A percentile compares a stretch with the other conserved stretches of the same genome.
Conservation (phyloP, 2,329 filamentous ascomycete genomes). For the Sporothrix dimorphospora region DNA sequence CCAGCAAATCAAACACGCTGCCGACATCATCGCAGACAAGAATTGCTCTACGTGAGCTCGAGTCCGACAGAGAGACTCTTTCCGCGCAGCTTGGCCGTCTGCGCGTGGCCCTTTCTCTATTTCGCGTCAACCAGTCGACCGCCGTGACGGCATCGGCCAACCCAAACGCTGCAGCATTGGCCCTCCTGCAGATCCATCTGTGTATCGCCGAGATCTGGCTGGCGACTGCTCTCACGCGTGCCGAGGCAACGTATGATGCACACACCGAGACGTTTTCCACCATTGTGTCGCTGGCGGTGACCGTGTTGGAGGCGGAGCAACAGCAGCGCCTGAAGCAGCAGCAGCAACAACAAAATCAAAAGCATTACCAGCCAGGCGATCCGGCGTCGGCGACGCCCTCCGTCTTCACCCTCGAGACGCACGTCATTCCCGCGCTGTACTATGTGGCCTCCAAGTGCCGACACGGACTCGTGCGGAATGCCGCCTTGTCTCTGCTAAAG, state of each 20-base stretch:
- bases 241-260: neutral
- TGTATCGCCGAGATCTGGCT: conserved; percentile 42
- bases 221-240: conserved; percentile 39
- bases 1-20: neutral
- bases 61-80: neutral
- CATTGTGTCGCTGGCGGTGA: neutral
- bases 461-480: conserved; percentile 31
- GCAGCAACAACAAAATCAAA: neutral
- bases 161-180: neutral
- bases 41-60: neutral
- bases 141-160: neutral
- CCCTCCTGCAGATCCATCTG: conserved; percentile 37
- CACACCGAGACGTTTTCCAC: neutral
- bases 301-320: neutral
- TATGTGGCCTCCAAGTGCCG: neutral
- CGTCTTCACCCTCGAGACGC: neutral
- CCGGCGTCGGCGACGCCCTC: neutral
- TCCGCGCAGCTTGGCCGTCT: neutral
- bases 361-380: neutral
- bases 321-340: neutral
- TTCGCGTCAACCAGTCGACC: neutral
- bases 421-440: neutral
- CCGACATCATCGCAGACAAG: neutral
- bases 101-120: neutral
- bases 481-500: conserved; percentile 43